These are phyloP conservation scores for Eucalyptus fibrosa DNA, from an alignment of 345 rosid genomes.

Conservation along the genomic window DNA sequence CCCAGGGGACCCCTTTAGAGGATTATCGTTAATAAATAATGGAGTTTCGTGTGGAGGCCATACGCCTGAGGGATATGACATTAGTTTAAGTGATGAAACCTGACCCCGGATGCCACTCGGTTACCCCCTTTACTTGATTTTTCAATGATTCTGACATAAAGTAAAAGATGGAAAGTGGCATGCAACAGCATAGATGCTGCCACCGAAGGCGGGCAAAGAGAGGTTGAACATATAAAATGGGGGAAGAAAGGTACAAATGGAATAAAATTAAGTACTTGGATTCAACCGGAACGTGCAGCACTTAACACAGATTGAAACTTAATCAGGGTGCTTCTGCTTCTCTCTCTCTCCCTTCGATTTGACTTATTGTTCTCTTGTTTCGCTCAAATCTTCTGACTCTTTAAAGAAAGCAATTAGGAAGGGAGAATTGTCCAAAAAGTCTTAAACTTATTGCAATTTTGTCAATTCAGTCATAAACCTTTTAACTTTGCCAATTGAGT, in stretches of 20 bases:
- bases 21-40: neutral
- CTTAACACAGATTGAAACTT: neutral
- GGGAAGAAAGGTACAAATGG: neutral
- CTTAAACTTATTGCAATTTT: no score
- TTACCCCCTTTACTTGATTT: neutral
- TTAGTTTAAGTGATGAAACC: neutral
- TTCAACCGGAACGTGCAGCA: neutral
- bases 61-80: neutral
- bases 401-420: neutral
- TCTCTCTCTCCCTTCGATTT: neutral
- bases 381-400: neutral
- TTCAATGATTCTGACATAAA: neutral
- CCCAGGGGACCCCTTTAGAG: neutral
- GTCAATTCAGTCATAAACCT: no score
- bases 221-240: neutral
- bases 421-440: no score
- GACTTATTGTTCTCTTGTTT: neutral
- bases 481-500: no score
- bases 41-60: neutral
- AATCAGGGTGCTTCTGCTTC: neutral
- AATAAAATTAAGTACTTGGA: neutral
- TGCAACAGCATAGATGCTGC: neutral
- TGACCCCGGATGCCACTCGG: neutral
- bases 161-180: neutral
- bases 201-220: neutral